Evolutionary conservation across 2,329 filamentous ascomycete genomes (phyloP).

Genomic region (Fusarium compactum): DNA sequence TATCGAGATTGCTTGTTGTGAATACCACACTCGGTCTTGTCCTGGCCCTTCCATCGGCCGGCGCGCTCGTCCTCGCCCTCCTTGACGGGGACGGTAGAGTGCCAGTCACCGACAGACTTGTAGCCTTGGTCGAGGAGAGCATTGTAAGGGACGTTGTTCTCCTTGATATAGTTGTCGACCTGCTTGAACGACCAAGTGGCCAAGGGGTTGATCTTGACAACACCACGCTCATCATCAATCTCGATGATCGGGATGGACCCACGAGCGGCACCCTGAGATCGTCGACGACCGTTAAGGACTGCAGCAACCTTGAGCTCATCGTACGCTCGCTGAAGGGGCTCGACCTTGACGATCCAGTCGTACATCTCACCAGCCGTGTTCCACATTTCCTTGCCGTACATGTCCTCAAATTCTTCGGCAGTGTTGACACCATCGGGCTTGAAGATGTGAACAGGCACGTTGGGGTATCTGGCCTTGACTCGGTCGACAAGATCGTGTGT

Average conservation of each 20-base stretch:
- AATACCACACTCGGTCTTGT: slow-evolving; percentile 98
- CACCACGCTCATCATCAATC: slow-evolving; percentile 84
- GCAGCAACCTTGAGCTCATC: slow-evolving; percentile 87
- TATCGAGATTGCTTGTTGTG: slow-evolving; percentile 98
- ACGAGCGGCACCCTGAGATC: slow-evolving; percentile 92
- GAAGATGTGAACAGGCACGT: slow-evolving; percentile 87
- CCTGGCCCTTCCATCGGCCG: slow-evolving; percentile 95
- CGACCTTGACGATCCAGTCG: slow-evolving; percentile 97
- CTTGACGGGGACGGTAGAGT: slow-evolving; percentile 90
- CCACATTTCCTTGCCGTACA: slow-evolving; percentile 87
- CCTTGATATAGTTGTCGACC: slow-evolving; percentile 87
- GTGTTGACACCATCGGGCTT: slow-evolving; percentile 83
- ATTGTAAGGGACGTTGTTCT: slow-evolving; percentile 94
- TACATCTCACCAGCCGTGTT: slow-evolving; percentile 89
- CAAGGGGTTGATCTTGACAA: slow-evolving; percentile 98
- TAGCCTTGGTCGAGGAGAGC: slow-evolving; percentile 91
- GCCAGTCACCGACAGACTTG: slow-evolving; percentile 98
- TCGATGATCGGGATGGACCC: slow-evolving; percentile 92
- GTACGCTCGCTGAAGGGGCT: slow-evolving; percentile 93
- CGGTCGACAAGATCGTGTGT: slow-evolving; percentile 80
- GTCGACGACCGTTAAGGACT: slow-evolving; percentile 89
- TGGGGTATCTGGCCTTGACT: slow-evolving; percentile 80
- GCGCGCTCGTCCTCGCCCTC: slow-evolving; percentile 96
- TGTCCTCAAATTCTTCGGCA: slow-evolving; percentile 80
- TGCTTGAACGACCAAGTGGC: slow-evolving; percentile 94